Base-by-base conservation (phyloP, 2,329 filamentous ascomycete species). In the Ophiostoma quercus region DNA sequence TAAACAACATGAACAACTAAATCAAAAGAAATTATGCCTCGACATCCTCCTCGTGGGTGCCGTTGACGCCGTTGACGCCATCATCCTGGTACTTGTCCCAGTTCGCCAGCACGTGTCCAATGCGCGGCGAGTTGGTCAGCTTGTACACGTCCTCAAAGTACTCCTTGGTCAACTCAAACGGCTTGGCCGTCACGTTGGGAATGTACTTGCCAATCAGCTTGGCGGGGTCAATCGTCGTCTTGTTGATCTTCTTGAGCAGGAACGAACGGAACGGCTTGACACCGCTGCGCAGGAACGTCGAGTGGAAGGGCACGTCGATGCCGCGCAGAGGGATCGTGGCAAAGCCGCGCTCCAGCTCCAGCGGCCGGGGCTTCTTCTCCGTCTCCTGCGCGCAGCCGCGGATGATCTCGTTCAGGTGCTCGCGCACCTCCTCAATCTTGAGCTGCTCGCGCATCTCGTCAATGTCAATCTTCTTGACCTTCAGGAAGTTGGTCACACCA, bases 181-280 rank as follows among this genome's bases (percentile, higher is more conserved):
- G 95, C 81, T 90, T 90, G 71, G 95, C 95, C 70, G 95, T 99
- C 74, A 99, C 96, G 81, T 99, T 99, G 75, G 95, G 95, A 74
- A 99, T 98, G 83, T 99, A 99, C 83, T 99, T 99, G 77, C 95
- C 95, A 75, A 99, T 87, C 77, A 99, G 83, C 85, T 98, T 98
- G 79, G 92, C 91, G 5, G 95, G 95, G 79, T 99, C 95, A 79
- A 99, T 98, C 69, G 92, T 96, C 32, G 94, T 97, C 88, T 96
- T 97, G 86, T 98, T 93, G 83, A 99, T 98, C 88, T 99, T 99
- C 91, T 98, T 99, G 76, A 98, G 90, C 78, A 99, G 81, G 88
- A 99, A 99, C 63, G 90, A 94, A 74, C 95, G 88, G 92, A 99
- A 99, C 66, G 96, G 95, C 86, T 99, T 99, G 80, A 99, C 95